Base-by-base conservation (phyloP, 1,284 basidiomycete species). In the Apiotrichum montevideense region DNA sequence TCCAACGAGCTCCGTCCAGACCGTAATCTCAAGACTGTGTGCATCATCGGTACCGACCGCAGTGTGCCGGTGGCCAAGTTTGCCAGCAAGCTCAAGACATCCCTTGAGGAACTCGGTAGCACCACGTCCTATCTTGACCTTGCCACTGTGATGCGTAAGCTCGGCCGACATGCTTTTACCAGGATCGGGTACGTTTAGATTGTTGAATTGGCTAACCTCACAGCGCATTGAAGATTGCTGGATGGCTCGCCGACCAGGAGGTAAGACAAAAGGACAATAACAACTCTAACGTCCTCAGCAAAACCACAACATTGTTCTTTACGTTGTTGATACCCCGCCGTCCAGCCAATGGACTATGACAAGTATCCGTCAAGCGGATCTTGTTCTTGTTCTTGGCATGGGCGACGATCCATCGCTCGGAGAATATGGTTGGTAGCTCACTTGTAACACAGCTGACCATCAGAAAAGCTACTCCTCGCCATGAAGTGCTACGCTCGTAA, bases 401-500 rank as follows among this genome's bases (percentile, higher is more conserved):
- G 92, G 90, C 2, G 91, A 95, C 63, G 93, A 97, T 73, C 88
- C 90, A 0, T 68, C 76, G 21, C 80, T 91, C 15, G 93, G 93
- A 32, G 93, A 97, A 78, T 95, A 91, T 68, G 68, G 63, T 63
- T 40, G 52, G 61, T 51, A 33, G 6, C 40, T 21, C 21, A 21
- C 21, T 21, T 21, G 21, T 21, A 21, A 21, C 14, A 4, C 15
- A 11, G 37, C 37, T 39, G 37, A 42, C 48, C 14, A 21, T 74
- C 54, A 69, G 95, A 98, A 74, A 84, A 94, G 52, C 78, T 98
- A 10, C 64, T 81, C 7, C 78, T 98, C 47, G 82, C 93, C 44
- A 90, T 92, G 6, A 98, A 98, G 79, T 98, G 93, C 1, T 98
- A 94, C 0, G 95, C 96, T 14, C 80, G 96, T 60, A 98, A 98